Percentiles rank a stretch among this genome's conserved stretches.
phyloP scores from a whole-genome alignment of 176 grass and related monocot genomes.

The Hyparrhenia diplandra region DNA sequence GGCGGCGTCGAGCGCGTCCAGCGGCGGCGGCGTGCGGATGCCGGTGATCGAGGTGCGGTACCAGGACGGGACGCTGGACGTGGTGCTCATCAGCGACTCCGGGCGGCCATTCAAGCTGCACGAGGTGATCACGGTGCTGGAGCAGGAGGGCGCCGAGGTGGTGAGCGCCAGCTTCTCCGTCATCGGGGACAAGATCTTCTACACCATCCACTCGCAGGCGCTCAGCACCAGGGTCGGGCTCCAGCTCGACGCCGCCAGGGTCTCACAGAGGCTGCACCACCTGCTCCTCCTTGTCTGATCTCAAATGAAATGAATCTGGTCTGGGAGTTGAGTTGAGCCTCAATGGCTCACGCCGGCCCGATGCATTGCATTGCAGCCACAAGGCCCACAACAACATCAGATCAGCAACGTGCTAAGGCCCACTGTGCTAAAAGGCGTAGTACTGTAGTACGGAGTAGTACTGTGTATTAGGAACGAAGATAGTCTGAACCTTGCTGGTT shows the following conservation, averaged over 20 bases:
- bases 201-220: slow-evolving; percentile 83
- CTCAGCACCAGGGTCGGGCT: slow-evolving; percentile 51
- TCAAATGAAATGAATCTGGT: no score
- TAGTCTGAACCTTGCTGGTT: not conserved
- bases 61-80: slow-evolving; percentile 61
- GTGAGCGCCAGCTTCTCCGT: slow-evolving; percentile 75
- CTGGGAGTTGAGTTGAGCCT: no score
- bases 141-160: slow-evolving; percentile 82
- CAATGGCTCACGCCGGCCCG: no score
- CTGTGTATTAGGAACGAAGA: no score
- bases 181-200: slow-evolving; percentile 69
- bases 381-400: not conserved
- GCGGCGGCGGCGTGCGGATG: not conserved
- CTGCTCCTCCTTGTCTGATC: not conserved
- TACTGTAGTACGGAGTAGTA: no score
- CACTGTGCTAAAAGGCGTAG: no score
- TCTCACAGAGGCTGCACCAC: slow-evolving; percentile 45
- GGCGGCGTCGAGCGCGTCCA: not conserved
- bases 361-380: no score
- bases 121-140: slow-evolving; percentile 70
- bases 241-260: slow-evolving; percentile 48
- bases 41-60: slow-evolving; percentile 66
- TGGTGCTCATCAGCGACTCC: slow-evolving; percentile 53
- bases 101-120: slow-evolving; percentile 51
- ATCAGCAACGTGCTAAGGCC: no score